These are phyloP conservation scores for Cryphonectria parasitica DNA, from an alignment of 2,329 filamentous ascomycete genomes.

Conservation along the genomic window DNA sequence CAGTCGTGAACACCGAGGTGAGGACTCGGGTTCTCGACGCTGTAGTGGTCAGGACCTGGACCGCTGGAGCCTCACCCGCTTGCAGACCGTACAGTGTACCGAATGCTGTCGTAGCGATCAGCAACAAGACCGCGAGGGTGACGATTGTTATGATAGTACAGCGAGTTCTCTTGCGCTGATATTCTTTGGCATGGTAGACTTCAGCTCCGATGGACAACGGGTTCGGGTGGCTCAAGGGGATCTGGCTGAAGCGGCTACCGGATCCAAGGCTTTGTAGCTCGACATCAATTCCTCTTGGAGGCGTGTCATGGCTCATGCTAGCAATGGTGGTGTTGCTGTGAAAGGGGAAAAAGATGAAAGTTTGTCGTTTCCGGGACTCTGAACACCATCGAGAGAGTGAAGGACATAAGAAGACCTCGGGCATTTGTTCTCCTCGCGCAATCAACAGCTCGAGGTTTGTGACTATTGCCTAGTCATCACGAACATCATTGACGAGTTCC, in stretches of 20 bases:
- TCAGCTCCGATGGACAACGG: background rate
- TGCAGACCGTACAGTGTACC: slow-evolving; percentile 1
- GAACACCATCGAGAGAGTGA: background rate
- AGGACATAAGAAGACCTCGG: background rate
- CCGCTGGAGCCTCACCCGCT: background rate
- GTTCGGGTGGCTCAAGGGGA: background rate
- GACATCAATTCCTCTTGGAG: background rate
- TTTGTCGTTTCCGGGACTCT: background rate
- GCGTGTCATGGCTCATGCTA: background rate
- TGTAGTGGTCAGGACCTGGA: background rate
- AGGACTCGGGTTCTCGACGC: background rate
- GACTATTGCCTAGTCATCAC: background rate
- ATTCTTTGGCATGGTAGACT: slow-evolving; percentile 6
- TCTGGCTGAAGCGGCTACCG: background rate
- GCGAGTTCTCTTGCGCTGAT: background rate
- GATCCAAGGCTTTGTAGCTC: slow-evolving; percentile 3
- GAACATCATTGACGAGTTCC: background rate
- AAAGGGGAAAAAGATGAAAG: background rate
- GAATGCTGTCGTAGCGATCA: background rate
- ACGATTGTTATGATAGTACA: background rate
- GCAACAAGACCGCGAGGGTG: background rate
- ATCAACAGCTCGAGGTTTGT: background rate
- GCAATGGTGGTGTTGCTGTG: background rate
- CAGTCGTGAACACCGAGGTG: slow-evolving; percentile 5
- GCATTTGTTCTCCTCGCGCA: background rate